A percentile compares a stretch with the other conserved stretches of the same genome.
These are phyloP conservation scores for Priceomyces medius DNA, from an alignment of 805 yeast genomes.

Conservation along the genomic window DNA sequence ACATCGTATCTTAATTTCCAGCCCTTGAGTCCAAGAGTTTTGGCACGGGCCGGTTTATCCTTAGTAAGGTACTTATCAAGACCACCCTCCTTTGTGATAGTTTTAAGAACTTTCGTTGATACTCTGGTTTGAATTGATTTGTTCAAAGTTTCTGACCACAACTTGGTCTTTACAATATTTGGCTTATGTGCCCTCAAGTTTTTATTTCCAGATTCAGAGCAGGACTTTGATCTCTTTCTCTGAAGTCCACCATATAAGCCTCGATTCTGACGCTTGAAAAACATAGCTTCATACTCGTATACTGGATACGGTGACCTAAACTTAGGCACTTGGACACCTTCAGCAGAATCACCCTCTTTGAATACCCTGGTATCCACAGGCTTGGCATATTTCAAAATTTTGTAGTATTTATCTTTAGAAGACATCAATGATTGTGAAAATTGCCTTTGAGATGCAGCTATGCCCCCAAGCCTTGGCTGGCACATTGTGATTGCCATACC, in stretches of 20 bases:
- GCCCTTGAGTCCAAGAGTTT: slow-evolving; percentile 89
- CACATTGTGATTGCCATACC: neutral
- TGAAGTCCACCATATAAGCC: slow-evolving; percentile 92
- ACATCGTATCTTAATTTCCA: slow-evolving; percentile 86
- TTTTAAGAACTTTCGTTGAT: slow-evolving; percentile 77
- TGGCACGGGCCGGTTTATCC: slow-evolving; percentile 84
- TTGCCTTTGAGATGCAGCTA: neutral
- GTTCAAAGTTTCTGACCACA: slow-evolving; percentile 83
- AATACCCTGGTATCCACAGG: slow-evolving; percentile 35
- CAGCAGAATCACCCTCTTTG: slow-evolving; percentile 36
- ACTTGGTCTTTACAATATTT: slow-evolving; percentile 67
- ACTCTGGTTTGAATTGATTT: slow-evolving; percentile 57
- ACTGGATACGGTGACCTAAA: slow-evolving; percentile 23
- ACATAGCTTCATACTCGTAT: slow-evolving; percentile 60
- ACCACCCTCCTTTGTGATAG: slow-evolving; percentile 93
- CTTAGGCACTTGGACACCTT: slow-evolving; percentile 24
- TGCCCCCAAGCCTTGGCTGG: neutral
- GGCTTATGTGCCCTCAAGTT: slow-evolving; percentile 76
- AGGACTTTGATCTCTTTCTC: slow-evolving; percentile 70
- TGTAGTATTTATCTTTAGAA: slow-evolving; percentile 34
- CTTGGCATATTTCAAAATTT: slow-evolving; percentile 39
- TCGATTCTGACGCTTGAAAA: slow-evolving; percentile 79
- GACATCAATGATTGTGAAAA: neutral
- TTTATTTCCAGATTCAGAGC: slow-evolving; percentile 76
- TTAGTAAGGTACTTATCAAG: slow-evolving; percentile 84